Evolutionary conservation across 2,329 filamentous ascomycete species (phyloP).

Genomic region (Blastomyces percursus): DNA sequence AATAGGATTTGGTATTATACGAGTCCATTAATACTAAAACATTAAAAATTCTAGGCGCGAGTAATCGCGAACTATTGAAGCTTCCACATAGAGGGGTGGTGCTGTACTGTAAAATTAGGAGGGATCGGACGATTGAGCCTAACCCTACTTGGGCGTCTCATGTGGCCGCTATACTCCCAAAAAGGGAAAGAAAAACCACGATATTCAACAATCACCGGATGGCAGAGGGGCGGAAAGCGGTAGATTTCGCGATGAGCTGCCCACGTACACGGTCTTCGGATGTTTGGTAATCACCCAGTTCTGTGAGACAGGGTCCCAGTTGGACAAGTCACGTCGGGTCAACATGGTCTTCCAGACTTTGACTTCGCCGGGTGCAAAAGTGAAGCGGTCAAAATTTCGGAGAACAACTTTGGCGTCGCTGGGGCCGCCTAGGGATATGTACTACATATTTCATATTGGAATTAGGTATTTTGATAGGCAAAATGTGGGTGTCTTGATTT

Average conservation of each 20-base stretch:
- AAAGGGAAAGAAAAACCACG: neutral
- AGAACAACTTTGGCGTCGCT: slow-evolving; percentile 57
- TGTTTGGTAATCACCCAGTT: slow-evolving; percentile 62
- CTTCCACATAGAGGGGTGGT: too few relatives aligned
- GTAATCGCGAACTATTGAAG: too few relatives aligned
- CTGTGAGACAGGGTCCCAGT: slow-evolving; percentile 71
- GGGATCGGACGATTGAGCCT: neutral
- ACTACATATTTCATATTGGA: slow-evolving; percentile 27
- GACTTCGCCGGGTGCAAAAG: slow-evolving; percentile 57
- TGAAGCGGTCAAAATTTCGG: slow-evolving; percentile 69
- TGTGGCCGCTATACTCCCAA: neutral
- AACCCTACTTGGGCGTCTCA: neutral
- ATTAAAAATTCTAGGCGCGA: too few relatives aligned
- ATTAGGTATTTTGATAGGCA: neutral
- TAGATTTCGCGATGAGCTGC: slow-evolving; percentile 48
- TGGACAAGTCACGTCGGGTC: slow-evolving; percentile 70
- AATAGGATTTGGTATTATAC: too few relatives aligned
- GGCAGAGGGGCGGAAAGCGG: slow-evolving; percentile 35
- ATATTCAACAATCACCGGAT: neutral
- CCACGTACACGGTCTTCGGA: slow-evolving; percentile 50
- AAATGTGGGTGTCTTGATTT: neutral
- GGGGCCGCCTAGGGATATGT: slow-evolving; percentile 69
- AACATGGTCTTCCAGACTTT: slow-evolving; percentile 57
- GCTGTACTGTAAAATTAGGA: neutral
- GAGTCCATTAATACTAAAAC: too few relatives aligned